Evolutionary conservation across 805 yeast genomes (phyloP).

Genomic region (Candida pini): DNA sequence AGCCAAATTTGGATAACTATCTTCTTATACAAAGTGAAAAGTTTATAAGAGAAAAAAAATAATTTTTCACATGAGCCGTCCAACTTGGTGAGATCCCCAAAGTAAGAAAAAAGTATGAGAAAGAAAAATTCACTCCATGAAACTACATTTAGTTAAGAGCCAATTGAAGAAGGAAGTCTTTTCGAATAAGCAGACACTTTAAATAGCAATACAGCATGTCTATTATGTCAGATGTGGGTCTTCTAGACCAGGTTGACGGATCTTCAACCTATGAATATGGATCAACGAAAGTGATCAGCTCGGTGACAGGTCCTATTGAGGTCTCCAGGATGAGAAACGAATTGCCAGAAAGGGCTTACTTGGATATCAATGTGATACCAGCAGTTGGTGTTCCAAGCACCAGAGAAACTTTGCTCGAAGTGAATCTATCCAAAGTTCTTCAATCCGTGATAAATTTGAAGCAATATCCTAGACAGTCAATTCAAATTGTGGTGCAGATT

Average conservation of each 20-base stretch:
- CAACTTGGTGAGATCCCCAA: no score
- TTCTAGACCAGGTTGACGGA: conserved; percentile 68
- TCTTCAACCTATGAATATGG: conserved; percentile 57
- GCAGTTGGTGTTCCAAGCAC: conserved; percentile 66
- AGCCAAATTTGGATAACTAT: no score
- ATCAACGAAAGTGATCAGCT: conserved; percentile 54
- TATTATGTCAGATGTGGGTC: conserved; percentile 10
- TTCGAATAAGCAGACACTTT: no score
- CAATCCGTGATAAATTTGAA: conserved; percentile 54
- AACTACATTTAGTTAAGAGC: not conserved
- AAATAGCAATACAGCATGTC: not conserved
- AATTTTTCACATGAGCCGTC: no score
- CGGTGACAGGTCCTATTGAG: conserved; percentile 91
- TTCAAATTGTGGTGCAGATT: conserved; percentile 65
- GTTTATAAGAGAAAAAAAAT: not conserved
- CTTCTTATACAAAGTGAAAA: no score
- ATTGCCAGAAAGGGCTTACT: conserved; percentile 66
- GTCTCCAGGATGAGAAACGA: conserved; percentile 72
- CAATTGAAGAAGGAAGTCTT: no score
- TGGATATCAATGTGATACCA: conserved; percentile 78
- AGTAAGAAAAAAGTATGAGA: not conserved
- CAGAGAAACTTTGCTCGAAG: conserved; percentile 73
- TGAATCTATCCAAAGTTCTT: conserved; percentile 57
- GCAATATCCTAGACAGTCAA: conserved; percentile 72
- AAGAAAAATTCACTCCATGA: not conserved